Evolutionary conservation across 2,329 filamentous ascomycete species (phyloP), one percentile per base, ranked within the genome.

Genomic region (Aspergillus ibericus): DNA sequence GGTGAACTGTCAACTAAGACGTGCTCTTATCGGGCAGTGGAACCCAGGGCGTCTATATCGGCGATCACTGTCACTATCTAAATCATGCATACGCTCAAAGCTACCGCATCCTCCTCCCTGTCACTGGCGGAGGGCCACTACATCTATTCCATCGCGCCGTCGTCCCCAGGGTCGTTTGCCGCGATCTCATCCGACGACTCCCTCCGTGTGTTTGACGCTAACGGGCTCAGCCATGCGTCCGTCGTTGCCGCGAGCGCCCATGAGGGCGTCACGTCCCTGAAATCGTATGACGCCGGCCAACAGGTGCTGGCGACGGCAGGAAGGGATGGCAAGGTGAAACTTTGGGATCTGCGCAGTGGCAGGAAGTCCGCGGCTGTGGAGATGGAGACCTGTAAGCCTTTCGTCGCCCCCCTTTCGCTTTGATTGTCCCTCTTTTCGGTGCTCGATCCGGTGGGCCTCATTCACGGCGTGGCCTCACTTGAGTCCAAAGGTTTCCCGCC

Each of bases 161-260:
- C 68, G 7, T 68, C 68, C 13, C 61, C 66, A 22, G 66, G 65
- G 22, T 65, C 67, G 8, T 71, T 80, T 46, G 76, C 76, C 13
- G 75, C 74, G 42, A 79, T 79, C 56, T 77, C 77, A 7, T 80
- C 77, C 16, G 77, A 80, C 68, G 75, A 79, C 65, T 79, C 77
- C 16, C 66, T 80, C 52, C 74, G 77, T 13, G 61, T 77, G 7
- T 74, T 79, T 59, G 75, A 78, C 63, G 72, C 71, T 29, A 61
- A 68, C 40, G 67, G 68, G 49, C 68, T 78, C 40, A 61, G 68
- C 16, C 68, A 71, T 53, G 68, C 72, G 10, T 67, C 68, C 15
- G 63, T 70, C 48, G 51, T 73, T 46, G 60, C 70, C 13, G 54
- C 53, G 13, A 68, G 71, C 49, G 65, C 72, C 18, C 75, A 78